Evolutionary conservation across 257 asterid genomes (phyloP), one percentile per base, ranked within the genome.

Genomic region (Scutellaria galericulata): DNA sequence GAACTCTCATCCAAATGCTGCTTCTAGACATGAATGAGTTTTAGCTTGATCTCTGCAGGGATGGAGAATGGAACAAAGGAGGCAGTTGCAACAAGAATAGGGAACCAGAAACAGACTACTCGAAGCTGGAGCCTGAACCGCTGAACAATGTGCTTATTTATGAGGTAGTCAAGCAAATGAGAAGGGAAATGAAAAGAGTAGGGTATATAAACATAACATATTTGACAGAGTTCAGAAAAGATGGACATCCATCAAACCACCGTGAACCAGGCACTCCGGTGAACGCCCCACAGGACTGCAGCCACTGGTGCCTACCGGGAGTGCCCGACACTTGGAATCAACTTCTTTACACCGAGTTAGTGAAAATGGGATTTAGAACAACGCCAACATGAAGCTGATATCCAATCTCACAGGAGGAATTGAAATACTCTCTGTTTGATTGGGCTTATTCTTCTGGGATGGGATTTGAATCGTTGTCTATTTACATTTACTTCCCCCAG

Each of bases 221-320:
- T 71, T 58, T 87, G 77, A 86, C 93, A 3, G 88, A 83, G 58
- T 77, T 83, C 1, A 83, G 96, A 66, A 90, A 79, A 76, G 96
- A 92, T 45, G 95, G 96, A 4, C 96, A 87, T 77, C 98, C 97
- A 6, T 87, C 96, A 1, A 80, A 73, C 78, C 77, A 90, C 64
- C 89, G 98, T 1, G 96, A 92, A 70, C 85, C 83, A 7, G 90
- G 95, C 18, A 84, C 90, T 44, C 85, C 84, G n/a, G 71, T 2
- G 7, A 53, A 20, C 13, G 88, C 97, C 2, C 91, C 96, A 24
- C 90, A 92, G 82, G 95, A 88, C 63, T 92, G 97, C 82, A 88
- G 96, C 81, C 98, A 92, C 73, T 92, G 96, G 95, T 92, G 98
- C 87, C 77, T 90, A 67, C 98, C 97, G 5, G 97, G 98, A 62